Conservation (phyloP, 352 stramenopile species). For the Globisporangium ultimum region DNA sequence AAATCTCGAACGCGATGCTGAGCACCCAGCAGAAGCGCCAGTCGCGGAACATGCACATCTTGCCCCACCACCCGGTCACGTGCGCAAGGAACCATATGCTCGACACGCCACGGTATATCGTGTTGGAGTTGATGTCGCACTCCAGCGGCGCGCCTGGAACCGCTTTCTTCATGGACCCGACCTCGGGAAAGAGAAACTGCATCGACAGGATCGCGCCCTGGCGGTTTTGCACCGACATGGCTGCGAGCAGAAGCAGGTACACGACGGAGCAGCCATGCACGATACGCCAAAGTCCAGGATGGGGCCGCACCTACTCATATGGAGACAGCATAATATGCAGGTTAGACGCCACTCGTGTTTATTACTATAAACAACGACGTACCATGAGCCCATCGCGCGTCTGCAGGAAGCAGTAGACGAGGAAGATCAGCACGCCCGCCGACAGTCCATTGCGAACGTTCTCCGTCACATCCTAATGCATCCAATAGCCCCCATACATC, state of each 20-base stretch:
- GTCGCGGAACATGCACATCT: constrained; percentile 94
- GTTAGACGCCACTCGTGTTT: background rate
- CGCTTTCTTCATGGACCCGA: constrained; percentile 40
- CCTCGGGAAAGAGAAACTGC: constrained; percentile 73
- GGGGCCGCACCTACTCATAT: constrained; percentile 34
- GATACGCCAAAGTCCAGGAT: constrained; percentile 75
- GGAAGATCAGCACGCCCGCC: constrained; percentile 71
- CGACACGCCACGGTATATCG: constrained; percentile 62
- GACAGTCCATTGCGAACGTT: constrained; percentile 66
- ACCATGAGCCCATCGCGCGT: constrained; percentile 78
- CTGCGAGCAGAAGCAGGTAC: constrained; percentile 70
- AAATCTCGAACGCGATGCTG: constrained; percentile 87
- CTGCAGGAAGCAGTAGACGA: constrained; percentile 86
- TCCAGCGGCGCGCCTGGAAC: constrained; percentile 27
- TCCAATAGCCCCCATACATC: background rate
- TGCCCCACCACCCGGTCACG: constrained; percentile 87
- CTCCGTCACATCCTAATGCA: constrained; percentile 38
- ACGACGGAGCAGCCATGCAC: constrained; percentile 78
- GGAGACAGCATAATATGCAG: background rate
- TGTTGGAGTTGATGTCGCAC: constrained; percentile 62
- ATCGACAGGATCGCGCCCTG: constrained; percentile 55
- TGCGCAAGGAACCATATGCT: constrained; percentile 87
- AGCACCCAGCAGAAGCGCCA: constrained; percentile 92
- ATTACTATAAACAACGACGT: constrained; percentile 3
- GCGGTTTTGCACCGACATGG: constrained; percentile 69